Conservation (phyloP, 1,284 basidiomycete species). For the Gymnopus androsaceus region DNA sequence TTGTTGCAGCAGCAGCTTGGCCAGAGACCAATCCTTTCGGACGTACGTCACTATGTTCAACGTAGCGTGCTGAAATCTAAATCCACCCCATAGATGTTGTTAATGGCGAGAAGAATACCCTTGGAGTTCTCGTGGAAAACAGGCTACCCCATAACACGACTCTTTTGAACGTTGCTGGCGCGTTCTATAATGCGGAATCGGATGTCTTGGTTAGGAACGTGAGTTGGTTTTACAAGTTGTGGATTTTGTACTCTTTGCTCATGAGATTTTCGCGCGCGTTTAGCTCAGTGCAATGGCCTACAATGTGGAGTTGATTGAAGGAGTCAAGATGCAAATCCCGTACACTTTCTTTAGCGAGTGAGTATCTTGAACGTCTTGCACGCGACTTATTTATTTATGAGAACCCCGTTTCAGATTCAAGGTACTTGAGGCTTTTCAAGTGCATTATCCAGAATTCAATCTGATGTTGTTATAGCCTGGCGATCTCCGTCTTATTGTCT, state of each 20-base stretch:
- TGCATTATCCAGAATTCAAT: neutral
- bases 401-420: conserved; percentile 52
- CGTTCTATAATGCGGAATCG: conserved; percentile 70
- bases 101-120: conserved; percentile 81
- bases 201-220: conserved; percentile 77
- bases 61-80: conserved; percentile 13
- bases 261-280: neutral
- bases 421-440: conserved; percentile 36
- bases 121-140: conserved; percentile 74
- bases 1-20: conserved; percentile 69
- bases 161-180: conserved; percentile 69
- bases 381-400: conserved; percentile 23
- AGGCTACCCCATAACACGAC: conserved; percentile 77
- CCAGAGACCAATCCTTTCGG: conserved; percentile 80
- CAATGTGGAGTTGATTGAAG: conserved; percentile 60
- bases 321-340: conserved; percentile 70
- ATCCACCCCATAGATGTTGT: conserved; percentile 62
- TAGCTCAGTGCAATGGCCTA: conserved; percentile 69
- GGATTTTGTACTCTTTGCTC: neutral
- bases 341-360: conserved; percentile 85
- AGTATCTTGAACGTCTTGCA: conserved; percentile 33
- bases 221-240: conserved; percentile 28
- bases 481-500: conserved; percentile 77
- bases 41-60: conserved; percentile 55
- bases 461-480: conserved; percentile 53